Evolutionary conservation across 2,329 filamentous ascomycete species (phyloP).

Genomic region (Trichoderma lentiforme): DNA sequence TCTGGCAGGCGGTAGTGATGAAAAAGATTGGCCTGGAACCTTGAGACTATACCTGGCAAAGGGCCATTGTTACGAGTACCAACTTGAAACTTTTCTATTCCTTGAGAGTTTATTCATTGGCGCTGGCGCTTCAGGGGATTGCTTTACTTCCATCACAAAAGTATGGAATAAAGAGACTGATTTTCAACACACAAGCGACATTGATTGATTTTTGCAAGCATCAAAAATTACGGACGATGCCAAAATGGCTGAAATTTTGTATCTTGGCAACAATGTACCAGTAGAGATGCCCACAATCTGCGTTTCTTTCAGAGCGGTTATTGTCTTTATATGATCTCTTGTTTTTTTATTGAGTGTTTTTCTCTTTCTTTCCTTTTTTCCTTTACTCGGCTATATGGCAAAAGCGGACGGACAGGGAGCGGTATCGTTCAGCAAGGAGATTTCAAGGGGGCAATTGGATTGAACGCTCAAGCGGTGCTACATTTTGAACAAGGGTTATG

Average conservation of each 20-base stretch:
- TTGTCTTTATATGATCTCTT: not conserved
- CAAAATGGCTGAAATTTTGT: not conserved
- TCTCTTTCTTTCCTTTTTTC: not conserved
- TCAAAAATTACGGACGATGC: not conserved
- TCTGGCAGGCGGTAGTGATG: conserved; percentile 23
- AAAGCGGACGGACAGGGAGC: not conserved
- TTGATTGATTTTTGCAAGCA: not conserved
- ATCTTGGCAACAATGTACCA: not conserved
- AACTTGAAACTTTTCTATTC: not conserved
- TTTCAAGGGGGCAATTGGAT: not conserved
- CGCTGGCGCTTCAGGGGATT: conserved; percentile 1
- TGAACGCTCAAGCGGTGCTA: not conserved
- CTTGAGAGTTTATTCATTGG: not conserved
- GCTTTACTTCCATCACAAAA: not conserved
- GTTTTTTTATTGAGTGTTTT: not conserved
- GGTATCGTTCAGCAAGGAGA: not conserved
- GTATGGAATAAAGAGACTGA: not conserved
- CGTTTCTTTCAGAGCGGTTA: not conserved
- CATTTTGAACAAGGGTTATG: not conserved
- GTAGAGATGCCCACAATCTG: not conserved
- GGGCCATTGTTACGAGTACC: not conserved
- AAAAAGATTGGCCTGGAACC: too few species aligned
- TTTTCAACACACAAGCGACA: not conserved
- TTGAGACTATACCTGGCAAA: too few species aligned
- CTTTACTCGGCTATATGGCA: not conserved